Percentiles rank a stretch among this genome's conserved stretches.
Evolutionary conservation across 169 alveolate species (phyloP).

Genomic region (Cryptosporidium viatorum): DNA sequence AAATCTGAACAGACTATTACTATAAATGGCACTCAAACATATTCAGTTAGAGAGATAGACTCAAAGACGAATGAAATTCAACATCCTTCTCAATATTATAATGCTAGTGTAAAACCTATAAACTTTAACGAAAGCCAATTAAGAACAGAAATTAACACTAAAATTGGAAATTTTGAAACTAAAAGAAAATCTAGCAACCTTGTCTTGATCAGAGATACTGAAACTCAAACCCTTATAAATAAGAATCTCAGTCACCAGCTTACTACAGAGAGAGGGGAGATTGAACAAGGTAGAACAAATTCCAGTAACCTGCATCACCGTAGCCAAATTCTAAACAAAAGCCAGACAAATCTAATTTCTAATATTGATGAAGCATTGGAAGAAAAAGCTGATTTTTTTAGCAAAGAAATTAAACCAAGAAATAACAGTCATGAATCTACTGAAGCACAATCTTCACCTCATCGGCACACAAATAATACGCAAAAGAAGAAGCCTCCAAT

Average conservation of each 20-base stretch:
- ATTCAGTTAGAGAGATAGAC: background rate
- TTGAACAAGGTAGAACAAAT: background rate
- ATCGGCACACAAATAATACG: background rate
- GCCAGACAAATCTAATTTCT: background rate
- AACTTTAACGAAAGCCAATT: background rate
- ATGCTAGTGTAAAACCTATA: background rate
- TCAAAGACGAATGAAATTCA: background rate
- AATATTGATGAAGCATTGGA: background rate
- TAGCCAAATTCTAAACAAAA: background rate
- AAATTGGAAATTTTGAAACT: background rate
- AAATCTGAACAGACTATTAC: background rate
- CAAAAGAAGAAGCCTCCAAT: conserved; percentile 37
- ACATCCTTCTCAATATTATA: background rate
- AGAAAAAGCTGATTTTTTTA: background rate
- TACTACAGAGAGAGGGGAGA: background rate
- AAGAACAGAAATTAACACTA: background rate
- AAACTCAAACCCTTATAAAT: background rate
- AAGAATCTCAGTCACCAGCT: background rate
- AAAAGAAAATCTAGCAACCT: conserved; percentile 18
- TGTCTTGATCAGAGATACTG: background rate
- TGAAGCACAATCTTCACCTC: background rate
- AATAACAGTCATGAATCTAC: background rate
- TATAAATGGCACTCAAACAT: background rate
- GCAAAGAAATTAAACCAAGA: background rate
- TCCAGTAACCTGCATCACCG: background rate